Evolutionary conservation across 805 yeast species (phyloP), one percentile per base, ranked within the genome.

Genomic region (Saccharomycopsis fibuligera): DNA sequence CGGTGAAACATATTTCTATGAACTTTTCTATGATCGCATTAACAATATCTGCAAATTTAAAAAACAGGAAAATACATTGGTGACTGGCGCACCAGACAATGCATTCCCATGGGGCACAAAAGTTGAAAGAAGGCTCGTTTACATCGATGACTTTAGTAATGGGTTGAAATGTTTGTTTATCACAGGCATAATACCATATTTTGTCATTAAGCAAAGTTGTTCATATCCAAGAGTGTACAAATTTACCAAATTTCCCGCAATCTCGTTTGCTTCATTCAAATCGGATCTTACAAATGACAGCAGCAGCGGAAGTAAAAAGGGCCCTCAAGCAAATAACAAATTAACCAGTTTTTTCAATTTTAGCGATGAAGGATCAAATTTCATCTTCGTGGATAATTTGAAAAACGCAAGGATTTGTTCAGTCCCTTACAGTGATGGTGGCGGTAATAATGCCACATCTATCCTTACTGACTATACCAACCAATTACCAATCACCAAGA

Each of bases 81-180:
- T 83, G 9, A 79, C 87, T 1, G 95, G 95, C 48, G 93, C 91
- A 0, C 91, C 93, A 1, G 83, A 79, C 48, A 84, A 84, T 62
- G 84, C 90, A 1, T 83, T 79, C 57, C 73, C 85, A 1, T 72
- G 76, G 50, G 86, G 86, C 38, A 83, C 83, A 0, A 72, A 71
- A 4, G 74, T 84, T 41, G 95, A 86, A 62, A 74, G 93, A 63
- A 75, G 78, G 51, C 67, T 82, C 64, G 75, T 78, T 48, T 73
- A 80, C 60, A 65, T 84, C 53, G 72, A 77, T 3, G 72, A 78
- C 50, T 67, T 80, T 41, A 22, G 22, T 19, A 76, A 76, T 54
- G 86, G 81, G 0, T 70, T 73, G 51, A 73, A 80, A 0, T 72
- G 79, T 16, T 74, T 87, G 1, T 74, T 86, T 56, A 76, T 87